A percentile compares a stretch with the other conserved stretches of the same genome.
Evolutionary conservation across 2,329 filamentous ascomycete genomes (phyloP).

Genomic region (Elsinoe fawcettii): DNA sequence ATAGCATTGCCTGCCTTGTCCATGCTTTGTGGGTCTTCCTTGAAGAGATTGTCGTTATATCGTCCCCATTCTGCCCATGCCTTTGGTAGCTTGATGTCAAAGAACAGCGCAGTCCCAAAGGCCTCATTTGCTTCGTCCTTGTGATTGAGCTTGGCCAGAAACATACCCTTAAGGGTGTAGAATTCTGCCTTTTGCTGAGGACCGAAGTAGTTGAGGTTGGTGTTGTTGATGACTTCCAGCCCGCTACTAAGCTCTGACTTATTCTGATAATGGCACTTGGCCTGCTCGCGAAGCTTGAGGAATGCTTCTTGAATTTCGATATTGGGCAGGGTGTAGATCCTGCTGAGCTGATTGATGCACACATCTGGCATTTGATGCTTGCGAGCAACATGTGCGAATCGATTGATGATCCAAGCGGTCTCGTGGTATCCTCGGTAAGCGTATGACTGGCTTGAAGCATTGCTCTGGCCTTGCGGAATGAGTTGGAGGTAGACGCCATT

Average conservation of each 20-base stretch:
- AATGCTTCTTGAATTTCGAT: conserved; percentile 99
- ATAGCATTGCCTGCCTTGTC: conserved; percentile 83
- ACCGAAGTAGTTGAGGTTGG: conserved; percentile 97
- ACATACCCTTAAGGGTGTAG: conserved; percentile 99
- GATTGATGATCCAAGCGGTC: conserved; percentile 99
- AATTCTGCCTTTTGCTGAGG: conserved; percentile 95
- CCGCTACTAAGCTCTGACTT: conserved; percentile 84
- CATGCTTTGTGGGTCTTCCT: conserved; percentile 74
- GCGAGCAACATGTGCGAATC: conserved; percentile 92
- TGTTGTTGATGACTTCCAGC: conserved; percentile 98
- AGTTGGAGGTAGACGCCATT: conserved; percentile 87
- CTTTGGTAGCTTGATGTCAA: conserved; percentile 90
- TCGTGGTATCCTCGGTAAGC: conserved; percentile 97
- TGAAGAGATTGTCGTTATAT: conserved; percentile 95
- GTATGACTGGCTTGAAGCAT: conserved; percentile 82
- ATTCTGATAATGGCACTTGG: conserved; percentile 98
- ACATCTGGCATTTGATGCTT: conserved; percentile 96
- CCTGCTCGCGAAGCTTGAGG: conserved; percentile 94
- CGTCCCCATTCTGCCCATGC: conserved; percentile 99
- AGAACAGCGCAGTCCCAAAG: conserved; percentile 90
- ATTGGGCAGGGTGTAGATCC: conserved; percentile 97
- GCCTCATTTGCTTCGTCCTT: conserved; percentile 88
- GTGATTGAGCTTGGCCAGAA: conserved; percentile 85
- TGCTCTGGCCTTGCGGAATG: conserved; percentile 63
- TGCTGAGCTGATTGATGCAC: conserved; percentile 91